A percentile compares a stretch with the other conserved stretches of the same genome.
Conservation (phyloP, 2,329 filamentous ascomycete genomes). For the Didymella segeticola region DNA sequence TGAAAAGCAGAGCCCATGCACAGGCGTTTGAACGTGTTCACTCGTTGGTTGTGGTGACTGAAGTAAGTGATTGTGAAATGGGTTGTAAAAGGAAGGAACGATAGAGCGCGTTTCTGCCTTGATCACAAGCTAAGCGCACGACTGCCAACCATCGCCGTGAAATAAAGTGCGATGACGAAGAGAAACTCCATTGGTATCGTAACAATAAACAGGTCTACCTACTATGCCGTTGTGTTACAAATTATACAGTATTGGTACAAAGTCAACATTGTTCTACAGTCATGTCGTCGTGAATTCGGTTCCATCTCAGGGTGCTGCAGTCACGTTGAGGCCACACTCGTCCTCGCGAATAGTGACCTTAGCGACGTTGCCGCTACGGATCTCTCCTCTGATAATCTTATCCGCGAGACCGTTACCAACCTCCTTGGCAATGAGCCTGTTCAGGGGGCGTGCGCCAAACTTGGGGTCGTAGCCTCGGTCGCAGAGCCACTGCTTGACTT, state of each 20-base stretch:
- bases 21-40: background rate
- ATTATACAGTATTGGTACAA: constrained; percentile 13
- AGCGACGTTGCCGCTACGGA: constrained; percentile 77
- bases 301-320: constrained; percentile 18
- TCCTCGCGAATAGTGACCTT: constrained; percentile 71
- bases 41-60: background rate
- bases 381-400: constrained; percentile 84
- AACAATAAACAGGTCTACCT: constrained; percentile 16
- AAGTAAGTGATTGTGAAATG: background rate
- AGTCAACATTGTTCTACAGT: constrained; percentile 24
- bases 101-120: constrained; percentile 27
- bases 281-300: constrained; percentile 28
- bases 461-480: constrained; percentile 89
- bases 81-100: constrained; percentile 25
- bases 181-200: constrained; percentile 10
- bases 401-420: constrained; percentile 90
- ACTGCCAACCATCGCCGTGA: background rate
- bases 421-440: constrained; percentile 87
- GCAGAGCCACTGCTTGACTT: constrained; percentile 85
- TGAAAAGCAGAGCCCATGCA: background rate
- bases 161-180: background rate
- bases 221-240: constrained; percentile 17
- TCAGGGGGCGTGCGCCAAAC: constrained; percentile 89
- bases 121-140: background rate
- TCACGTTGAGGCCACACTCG: constrained; percentile 35